Percentiles rank a stretch among this genome's conserved stretches.
These are phyloP conservation scores for Cochlearia excelsa DNA, from an alignment of 345 rosid genomes.

Conservation along the genomic window DNA sequence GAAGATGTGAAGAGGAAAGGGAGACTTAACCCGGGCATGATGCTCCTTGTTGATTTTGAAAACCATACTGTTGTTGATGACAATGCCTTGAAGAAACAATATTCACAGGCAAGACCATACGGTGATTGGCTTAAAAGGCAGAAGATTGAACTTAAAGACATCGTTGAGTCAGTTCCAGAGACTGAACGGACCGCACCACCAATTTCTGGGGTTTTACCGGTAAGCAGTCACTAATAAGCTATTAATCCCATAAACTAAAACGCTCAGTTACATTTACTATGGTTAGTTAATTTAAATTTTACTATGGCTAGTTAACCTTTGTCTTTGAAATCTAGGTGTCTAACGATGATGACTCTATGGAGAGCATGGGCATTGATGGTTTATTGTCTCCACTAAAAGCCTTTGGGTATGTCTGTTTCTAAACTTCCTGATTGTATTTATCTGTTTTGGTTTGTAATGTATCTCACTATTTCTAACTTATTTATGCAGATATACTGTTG, in stretches of 20 bases:
- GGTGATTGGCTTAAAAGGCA: conserved; percentile 91
- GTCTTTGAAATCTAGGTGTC: conserved; percentile 49
- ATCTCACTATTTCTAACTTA: conserved; percentile 15
- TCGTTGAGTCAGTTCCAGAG: conserved; percentile 66
- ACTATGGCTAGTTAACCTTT: background rate
- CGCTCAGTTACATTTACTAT: background rate
- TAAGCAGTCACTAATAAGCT: conserved; percentile 33
- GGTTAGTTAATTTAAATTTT: background rate
- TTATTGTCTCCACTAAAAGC: conserved; percentile 86
- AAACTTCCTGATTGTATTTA: background rate
- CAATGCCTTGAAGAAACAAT: conserved; percentile 90
- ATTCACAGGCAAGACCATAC: conserved; percentile 84
- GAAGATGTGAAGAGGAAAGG: conserved; percentile 95
- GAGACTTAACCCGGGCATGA: conserved; percentile 99
- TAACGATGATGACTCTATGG: conserved; percentile 70
- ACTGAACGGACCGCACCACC: conserved; percentile 55
- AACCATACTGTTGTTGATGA: conserved; percentile 94
- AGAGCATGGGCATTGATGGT: conserved; percentile 87
- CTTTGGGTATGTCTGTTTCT: conserved; percentile 67
- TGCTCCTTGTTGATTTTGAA: conserved; percentile 98
- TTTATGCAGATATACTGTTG: conserved; percentile 78
- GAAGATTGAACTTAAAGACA: conserved; percentile 73
- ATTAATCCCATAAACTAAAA: background rate
- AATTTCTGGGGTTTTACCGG: conserved; percentile 65
- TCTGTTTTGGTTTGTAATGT: background rate